phyloP scores from a whole-genome alignment of 352 stramenopile genomes.

The Paralagenidium karlingii region DNA sequence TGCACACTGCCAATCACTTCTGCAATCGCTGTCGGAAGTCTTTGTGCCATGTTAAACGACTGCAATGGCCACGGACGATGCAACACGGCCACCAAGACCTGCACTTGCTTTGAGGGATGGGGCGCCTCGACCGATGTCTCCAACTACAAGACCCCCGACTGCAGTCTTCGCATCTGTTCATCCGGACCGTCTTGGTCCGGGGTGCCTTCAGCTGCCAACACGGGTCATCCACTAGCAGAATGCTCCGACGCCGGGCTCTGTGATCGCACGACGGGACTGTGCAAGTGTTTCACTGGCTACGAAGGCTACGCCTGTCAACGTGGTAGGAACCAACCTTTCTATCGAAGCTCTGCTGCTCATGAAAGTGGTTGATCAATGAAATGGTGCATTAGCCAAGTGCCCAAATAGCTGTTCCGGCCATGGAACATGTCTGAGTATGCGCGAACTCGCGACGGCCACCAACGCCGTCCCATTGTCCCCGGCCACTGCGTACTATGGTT shows the following conservation, averaged over 20 bases:
- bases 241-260: constrained; percentile 91
- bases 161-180: constrained; percentile 54
- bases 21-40: too few relatives aligned
- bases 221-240: too few relatives aligned
- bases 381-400: too few relatives aligned
- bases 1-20: too few relatives aligned
- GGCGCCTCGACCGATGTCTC: constrained; percentile 71
- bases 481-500: constrained; percentile 35
- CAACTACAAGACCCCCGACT: constrained; percentile 71
- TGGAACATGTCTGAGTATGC: constrained; percentile 62
- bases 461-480: constrained; percentile 43
- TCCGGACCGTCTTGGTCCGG: too few relatives aligned
- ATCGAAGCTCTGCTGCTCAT: too few relatives aligned
- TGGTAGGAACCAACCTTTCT: too few relatives aligned
- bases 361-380: too few relatives aligned
- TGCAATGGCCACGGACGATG: constrained; percentile 86
- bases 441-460: constrained; percentile 21
- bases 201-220: too few relatives aligned
- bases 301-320: constrained; percentile 82
- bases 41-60: constrained; percentile 68
- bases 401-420: constrained; percentile 51
- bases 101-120: constrained; percentile 81
- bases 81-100: constrained; percentile 71
- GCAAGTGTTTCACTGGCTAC: constrained; percentile 84
- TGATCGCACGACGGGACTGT: constrained; percentile 70